Conservation (phyloP, 192 early-diverging fungal species). For the Funneliformis mosseae region DNA sequence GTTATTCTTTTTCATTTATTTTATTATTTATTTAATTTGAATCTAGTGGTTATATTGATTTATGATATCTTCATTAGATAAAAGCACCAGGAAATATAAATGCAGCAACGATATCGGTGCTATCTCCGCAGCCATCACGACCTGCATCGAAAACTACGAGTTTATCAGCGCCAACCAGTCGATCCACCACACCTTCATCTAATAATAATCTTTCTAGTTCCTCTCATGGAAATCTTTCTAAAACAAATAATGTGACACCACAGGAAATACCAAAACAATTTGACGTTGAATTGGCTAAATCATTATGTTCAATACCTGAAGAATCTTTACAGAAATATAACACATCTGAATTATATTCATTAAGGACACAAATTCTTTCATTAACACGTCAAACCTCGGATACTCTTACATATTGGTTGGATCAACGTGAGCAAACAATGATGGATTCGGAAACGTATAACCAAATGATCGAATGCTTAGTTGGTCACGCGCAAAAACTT, state of each 20-base stretch:
- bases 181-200: background rate
- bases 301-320: conserved; percentile 27
- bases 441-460: conserved; percentile 68
- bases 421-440: conserved; percentile 61
- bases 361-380: conserved; percentile 49
- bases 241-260: background rate
- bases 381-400: conserved; percentile 56
- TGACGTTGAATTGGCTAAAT: conserved; percentile 20
- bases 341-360: conserved; percentile 50
- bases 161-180: conserved; percentile 19
- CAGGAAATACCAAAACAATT: conserved; percentile 1
- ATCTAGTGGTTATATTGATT: background rate
- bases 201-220: background rate
- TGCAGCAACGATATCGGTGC: background rate
- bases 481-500: conserved; percentile 56
- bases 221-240: background rate
- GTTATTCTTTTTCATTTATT: background rate
- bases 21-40: background rate
- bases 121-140: background rate
- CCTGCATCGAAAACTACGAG: background rate
- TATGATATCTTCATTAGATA: background rate
- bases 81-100: background rate
- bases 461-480: conserved; percentile 59
- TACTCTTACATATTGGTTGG: conserved; percentile 55
- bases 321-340: conserved; percentile 55